Conservation (phyloP, 2,329 filamentous ascomycete species). For the Monilinia vaccinii-corymbosi region DNA sequence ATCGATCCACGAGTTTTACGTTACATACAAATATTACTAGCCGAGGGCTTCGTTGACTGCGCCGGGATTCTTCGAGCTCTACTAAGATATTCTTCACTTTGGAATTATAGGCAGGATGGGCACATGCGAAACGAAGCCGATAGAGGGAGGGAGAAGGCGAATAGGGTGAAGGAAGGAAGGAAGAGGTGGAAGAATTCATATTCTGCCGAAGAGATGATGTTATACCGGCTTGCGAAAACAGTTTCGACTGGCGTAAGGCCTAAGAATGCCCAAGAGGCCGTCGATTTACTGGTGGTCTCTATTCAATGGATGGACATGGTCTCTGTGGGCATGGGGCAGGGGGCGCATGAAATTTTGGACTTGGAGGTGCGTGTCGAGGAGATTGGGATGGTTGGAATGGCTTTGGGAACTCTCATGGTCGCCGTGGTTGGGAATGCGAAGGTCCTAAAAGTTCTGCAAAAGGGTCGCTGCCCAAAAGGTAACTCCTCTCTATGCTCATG, state of each 20-base stretch:
- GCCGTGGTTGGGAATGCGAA: constrained; percentile 51
- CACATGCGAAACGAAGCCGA: constrained; percentile 11
- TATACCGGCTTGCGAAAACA: constrained; percentile 27
- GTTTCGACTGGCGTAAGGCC: constrained; percentile 40
- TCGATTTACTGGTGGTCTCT: constrained; percentile 41
- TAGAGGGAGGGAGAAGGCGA: constrained; percentile 17
- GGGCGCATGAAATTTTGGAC: constrained; percentile 35
- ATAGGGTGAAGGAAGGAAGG: constrained; percentile 8
- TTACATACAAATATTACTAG: constrained; percentile 49
- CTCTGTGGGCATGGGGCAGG: constrained; percentile 37
- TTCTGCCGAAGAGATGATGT: constrained; percentile 31
- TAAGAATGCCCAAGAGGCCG: constrained; percentile 37
- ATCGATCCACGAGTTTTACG: constrained; percentile 50
- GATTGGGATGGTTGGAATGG: constrained; percentile 53
- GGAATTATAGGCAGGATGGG: constrained; percentile 6
- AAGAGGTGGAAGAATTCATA: constrained; percentile 48
- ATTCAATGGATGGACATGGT: constrained; percentile 53
- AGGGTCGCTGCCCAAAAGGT: constrained; percentile 39
- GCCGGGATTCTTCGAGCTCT: constrained; percentile 46
- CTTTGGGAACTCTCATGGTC: constrained; percentile 54
- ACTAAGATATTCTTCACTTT: constrained; percentile 40
- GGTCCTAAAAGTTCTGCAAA: constrained; percentile 45
- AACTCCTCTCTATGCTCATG: too few species aligned
- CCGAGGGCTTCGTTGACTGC: constrained; percentile 43
- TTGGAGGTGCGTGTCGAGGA: constrained; percentile 40